Evolutionary conservation across 2,329 filamentous ascomycete genomes (phyloP), one percentile per base, ranked within the genome.

Genomic region (Calonectria leucothoes): DNA sequence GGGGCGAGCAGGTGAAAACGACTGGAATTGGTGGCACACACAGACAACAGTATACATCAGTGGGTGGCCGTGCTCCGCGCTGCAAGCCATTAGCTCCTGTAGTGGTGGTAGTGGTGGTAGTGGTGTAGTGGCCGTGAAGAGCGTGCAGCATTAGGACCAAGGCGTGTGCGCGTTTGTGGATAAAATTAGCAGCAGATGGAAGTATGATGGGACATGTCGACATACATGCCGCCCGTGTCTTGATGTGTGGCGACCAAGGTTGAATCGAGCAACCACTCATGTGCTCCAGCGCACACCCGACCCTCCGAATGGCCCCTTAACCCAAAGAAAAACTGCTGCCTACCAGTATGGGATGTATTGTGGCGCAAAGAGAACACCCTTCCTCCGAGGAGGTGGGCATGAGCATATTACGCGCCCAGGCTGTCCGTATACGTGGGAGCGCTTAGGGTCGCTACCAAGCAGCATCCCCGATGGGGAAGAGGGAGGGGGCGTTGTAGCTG

Each of bases 141-240:
- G 70, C 39, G 27, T 69, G 66, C 66, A 70, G 64, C 51, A 27
- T 42, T 55, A 42, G 48, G 48, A 64, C 61, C 37, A 39, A 68
- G 52, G 52, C 45, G 33, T 17, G 35, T 33, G 42, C 33, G 55
- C 29, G 27, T 25, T 6, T 57, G 63, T 27, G 45, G 66, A 70
- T 70, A 72, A 70, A 72, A 66, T 72, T 72, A 72, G 70, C 23
- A 72, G 48, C 70, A 68, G 48, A 72, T 68, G 35, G 35, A 66
- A 29, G 42, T 59, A 51, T 59, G 48, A 49, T 65, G n/a, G 52
- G 45, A 27, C 27, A 25, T 52, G 63, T 48, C 25, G 63, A 59
- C 42, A 52, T 39, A 39, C 39, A 33, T 66, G 69, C 57, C 61
- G 49, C 42, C 29, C 33, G 69, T 52, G 33, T 67, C n/a, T 67